Evolutionary conservation across 305 asterid genomes (phyloP).

Genomic region (Fraxinus baroniana): DNA sequence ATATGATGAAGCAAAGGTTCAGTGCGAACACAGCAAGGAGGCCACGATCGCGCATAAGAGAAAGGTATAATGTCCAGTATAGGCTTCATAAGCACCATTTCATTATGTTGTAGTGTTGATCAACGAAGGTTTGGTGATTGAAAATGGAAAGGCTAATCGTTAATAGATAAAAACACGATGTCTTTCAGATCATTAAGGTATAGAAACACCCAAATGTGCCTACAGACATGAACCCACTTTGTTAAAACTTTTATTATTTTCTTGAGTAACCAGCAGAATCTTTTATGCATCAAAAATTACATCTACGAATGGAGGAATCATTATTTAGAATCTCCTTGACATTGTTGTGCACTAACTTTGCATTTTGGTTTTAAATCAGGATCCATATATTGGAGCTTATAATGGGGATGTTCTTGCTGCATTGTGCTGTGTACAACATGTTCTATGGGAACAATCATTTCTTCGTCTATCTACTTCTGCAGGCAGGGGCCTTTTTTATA

Average conservation of each 20-base stretch:
- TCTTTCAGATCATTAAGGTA: constrained; percentile 2
- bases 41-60: constrained; percentile 47
- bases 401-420: constrained; percentile 71
- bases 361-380: constrained; percentile 40
- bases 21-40: constrained; percentile 40
- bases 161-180: neutral
- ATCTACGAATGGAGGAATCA: neutral
- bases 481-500: constrained; percentile 71
- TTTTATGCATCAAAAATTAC: neutral
- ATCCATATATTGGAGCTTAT: constrained; percentile 65
- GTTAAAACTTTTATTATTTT: neutral
- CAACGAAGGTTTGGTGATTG: constrained; percentile 5
- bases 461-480: constrained; percentile 70
- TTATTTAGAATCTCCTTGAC: neutral
- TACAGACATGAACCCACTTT: neutral
- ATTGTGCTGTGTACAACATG: constrained; percentile 73
- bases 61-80: constrained; percentile 43
- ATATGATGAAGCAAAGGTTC: constrained; percentile 53
- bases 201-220: constrained; percentile 8
- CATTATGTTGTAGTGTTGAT: neutral
- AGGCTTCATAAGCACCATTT: constrained; percentile 2
- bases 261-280: neutral
- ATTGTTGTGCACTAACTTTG: constrained; percentile 17
- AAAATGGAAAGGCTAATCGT: neutral
- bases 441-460: constrained; percentile 60